Evolutionary conservation across 441 rosid species (phyloP).

Genomic region (Aquilaria agallochum): DNA sequence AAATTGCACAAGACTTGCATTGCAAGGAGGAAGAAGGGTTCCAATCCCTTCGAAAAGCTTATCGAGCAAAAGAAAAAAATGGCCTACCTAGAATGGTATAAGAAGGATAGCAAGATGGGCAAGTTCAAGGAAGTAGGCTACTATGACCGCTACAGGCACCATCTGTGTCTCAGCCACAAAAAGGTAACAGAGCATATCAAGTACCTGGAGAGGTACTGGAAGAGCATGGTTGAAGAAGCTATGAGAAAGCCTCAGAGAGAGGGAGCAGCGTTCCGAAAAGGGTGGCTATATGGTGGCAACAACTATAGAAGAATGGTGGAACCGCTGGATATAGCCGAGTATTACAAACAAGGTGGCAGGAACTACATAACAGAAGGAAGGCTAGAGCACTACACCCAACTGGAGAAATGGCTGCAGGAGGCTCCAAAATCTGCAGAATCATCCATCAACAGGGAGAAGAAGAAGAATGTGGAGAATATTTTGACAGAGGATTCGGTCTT

Average conservation of each 20-base stretch:
- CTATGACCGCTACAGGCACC: constrained; percentile 51
- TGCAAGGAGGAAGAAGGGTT: constrained; percentile 12
- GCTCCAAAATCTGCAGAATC: background rate
- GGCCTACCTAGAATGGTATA: constrained; percentile 58
- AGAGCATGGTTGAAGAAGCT: constrained; percentile 32
- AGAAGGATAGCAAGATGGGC: constrained; percentile 25
- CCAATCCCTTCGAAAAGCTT: constrained; percentile 28
- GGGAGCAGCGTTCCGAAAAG: constrained; percentile 6
- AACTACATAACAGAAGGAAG: constrained; percentile 35
- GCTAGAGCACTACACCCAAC: constrained; percentile 32
- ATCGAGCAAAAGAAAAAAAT: constrained; percentile 36
- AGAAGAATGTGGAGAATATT: constrained; percentile 20
- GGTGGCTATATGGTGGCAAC: constrained; percentile 37
- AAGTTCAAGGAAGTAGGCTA: constrained; percentile 23
- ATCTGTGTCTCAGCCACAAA: background rate
- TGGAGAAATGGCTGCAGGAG: constrained; percentile 49
- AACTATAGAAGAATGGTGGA: constrained; percentile 65
- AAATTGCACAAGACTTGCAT: constrained; percentile 12
- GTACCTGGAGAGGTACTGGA: constrained; percentile 44
- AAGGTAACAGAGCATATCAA: constrained; percentile 17
- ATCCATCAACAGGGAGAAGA: constrained; percentile 1
- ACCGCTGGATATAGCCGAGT: constrained; percentile 64
- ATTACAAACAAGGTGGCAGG: constrained; percentile 21
- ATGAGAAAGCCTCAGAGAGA: constrained; percentile 48
- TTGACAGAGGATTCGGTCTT: constrained; percentile 74